phyloP scores from a whole-genome alignment of 2,329 filamentous ascomycete species.

The Trematosphaeria pertusa region DNA sequence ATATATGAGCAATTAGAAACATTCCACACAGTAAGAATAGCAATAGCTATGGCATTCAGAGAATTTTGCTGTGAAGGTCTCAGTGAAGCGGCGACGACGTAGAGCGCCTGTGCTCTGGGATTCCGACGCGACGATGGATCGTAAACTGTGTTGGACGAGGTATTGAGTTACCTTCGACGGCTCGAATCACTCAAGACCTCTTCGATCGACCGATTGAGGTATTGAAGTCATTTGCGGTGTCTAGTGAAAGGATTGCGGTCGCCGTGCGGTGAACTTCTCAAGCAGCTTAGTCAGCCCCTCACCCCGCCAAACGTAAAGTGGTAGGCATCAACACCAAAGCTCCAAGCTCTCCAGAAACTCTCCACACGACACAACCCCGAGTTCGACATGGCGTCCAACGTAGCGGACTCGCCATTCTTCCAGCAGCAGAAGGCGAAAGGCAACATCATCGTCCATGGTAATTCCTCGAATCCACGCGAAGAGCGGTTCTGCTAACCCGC shows the following conservation, averaged over 20 bases:
- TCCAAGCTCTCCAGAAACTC: slow-evolving; percentile 1
- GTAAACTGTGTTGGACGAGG: too few species aligned
- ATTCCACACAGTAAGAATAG: too few species aligned
- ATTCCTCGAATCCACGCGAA: not conserved
- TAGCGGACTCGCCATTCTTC: slow-evolving; percentile 48
- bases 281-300: slow-evolving; percentile 19
- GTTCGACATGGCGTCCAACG: slow-evolving; percentile 37
- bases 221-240: too few species aligned
- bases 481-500: slow-evolving; percentile 22
- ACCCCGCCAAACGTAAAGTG: slow-evolving; percentile 7
- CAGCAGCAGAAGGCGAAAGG: slow-evolving; percentile 35
- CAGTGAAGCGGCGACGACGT: not conserved
- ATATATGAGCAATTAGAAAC: too few species aligned
- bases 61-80: too few species aligned
- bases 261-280: too few species aligned
- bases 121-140: too few species aligned
- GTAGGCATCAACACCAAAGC: slow-evolving; percentile 11
- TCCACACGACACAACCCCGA: slow-evolving; percentile 1
- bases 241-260: too few species aligned
- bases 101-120: not conserved
- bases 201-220: too few species aligned
- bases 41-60: too few species aligned
- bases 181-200: too few species aligned
- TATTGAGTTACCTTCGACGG: too few species aligned
- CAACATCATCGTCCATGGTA: slow-evolving; percentile 43